Base-by-base conservation (phyloP, 768 basidiomycete species). In the Pleurotus tuber-regium region DNA sequence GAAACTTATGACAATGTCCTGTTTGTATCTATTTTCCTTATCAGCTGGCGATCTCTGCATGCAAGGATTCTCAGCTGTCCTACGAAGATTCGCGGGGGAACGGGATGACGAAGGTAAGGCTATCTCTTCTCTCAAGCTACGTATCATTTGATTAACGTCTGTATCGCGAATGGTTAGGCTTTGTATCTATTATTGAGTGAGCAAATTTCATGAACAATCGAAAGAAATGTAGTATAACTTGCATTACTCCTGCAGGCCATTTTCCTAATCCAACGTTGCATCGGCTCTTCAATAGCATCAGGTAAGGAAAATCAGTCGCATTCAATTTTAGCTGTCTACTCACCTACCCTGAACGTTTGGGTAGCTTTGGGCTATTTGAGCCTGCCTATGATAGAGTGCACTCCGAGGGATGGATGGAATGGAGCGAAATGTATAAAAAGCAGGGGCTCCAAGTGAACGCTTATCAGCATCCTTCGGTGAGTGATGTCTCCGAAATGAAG, bases 401-500 rank as follows among this genome's bases (percentile, higher is more conserved):
- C 21, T 48, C 46, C 4, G 18, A 48, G 23, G 30, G 18, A 4
- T 48, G 46, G 46, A 23, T 31, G 6, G 46, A 48, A 11, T 42
- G 9, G 2, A 8, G 23, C 1, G 8, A 21, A 1, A 42, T 10
- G 41, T 26, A 16, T 11, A 48, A 33, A 31, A 16, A 35, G 35
- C 11, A 48, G 7, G 46, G 14, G 10, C 30, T 31, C 12, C 10
- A 16, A 12, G 16, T 31, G 0, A 48, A 48, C 24, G 28, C 18
- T 10, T 48, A 48, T 10, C 46, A 48, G 23, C 29, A 48, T 14
- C 46, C 46, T 16, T 48, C 46, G 10, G 46, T 48, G 9, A 46
- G 43, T 29, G 23, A 14, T 42, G 40, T 4, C 16, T 18, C 40
- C 16, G 19, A 26, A 11, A 33, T 31, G 25, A 12, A 21, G 7